These are phyloP conservation scores for Gliomastix tumulicola DNA, from an alignment of 2,329 filamentous ascomycete genomes.

Conservation along the genomic window DNA sequence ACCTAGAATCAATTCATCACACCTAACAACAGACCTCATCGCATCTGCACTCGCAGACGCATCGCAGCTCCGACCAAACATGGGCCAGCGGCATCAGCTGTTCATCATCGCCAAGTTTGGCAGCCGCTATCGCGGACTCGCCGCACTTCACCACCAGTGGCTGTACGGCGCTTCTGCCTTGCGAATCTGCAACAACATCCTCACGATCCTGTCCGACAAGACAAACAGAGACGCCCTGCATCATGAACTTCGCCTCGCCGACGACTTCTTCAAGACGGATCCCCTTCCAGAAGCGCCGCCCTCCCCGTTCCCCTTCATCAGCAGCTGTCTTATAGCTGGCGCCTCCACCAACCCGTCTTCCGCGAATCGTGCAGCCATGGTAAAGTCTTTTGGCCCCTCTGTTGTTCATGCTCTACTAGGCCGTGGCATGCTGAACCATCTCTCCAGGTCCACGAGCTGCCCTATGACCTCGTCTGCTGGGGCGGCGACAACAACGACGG, in stretches of 20 bases:
- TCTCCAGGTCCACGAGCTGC: neutral
- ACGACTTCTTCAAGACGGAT: neutral
- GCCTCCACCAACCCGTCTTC: neutral
- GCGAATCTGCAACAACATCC: conserved; percentile 4
- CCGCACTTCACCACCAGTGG: conserved; percentile 8
- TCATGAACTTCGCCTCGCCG: neutral
- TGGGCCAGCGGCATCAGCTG: conserved; percentile 9
- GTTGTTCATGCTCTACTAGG: too few relatives aligned
- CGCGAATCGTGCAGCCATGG: too few relatives aligned
- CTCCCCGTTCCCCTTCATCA: neutral
- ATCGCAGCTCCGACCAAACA: too few relatives aligned
- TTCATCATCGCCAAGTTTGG: conserved; percentile 9
- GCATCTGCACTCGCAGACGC: too few relatives aligned
- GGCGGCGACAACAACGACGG: conserved; percentile 1
- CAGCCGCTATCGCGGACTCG: conserved; percentile 6
- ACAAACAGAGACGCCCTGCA: conserved; percentile 3
- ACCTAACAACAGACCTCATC: too few relatives aligned
- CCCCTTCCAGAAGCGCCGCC: neutral
- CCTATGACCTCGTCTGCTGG: neutral
- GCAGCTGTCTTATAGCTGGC: neutral
- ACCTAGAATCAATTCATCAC: too few relatives aligned
- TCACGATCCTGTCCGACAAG: conserved; percentile 6
- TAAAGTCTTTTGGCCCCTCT: too few relatives aligned
- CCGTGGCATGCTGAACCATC: too few relatives aligned
- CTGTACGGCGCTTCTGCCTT: conserved; percentile 7